A percentile compares a stretch with the other conserved stretches of the same genome.
Evolutionary conservation across 164 flowering plant genomes (phyloP).

Genomic region (Cinnamomum micranthum): DNA sequence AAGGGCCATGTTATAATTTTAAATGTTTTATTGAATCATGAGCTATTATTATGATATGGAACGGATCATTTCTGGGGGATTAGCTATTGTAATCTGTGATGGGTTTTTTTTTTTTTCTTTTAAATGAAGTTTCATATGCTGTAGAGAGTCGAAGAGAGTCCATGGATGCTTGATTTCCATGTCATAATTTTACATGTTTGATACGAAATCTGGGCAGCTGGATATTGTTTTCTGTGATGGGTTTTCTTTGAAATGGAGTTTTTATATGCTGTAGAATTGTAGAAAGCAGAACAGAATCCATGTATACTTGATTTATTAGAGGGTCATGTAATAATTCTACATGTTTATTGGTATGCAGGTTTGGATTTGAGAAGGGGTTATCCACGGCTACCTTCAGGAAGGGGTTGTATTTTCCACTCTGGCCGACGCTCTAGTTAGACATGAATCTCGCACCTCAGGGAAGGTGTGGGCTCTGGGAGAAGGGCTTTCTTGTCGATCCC

Average conservation of each 20-base stretch:
- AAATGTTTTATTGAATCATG: too few relatives aligned
- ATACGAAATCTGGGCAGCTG: not conserved
- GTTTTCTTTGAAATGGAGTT: not conserved
- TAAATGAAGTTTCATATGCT: too few relatives aligned
- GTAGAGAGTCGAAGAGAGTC: too few relatives aligned
- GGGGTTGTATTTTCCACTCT: conserved; percentile 49
- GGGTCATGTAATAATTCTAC: not conserved
- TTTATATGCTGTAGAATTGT: not conserved
- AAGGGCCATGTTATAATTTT: not conserved
- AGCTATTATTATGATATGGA: too few relatives aligned
- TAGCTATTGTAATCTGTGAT: not conserved
- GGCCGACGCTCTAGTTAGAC: conserved; percentile 46
- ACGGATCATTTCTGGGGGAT: not conserved
- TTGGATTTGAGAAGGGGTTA: conserved; percentile 10
- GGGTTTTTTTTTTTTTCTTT: too few relatives aligned
- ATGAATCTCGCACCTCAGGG: conserved; percentile 22
- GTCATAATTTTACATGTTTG: not conserved
- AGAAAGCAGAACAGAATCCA: too few relatives aligned
- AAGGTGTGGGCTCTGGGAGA: conserved; percentile 23
- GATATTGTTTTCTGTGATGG: not conserved
- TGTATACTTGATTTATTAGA: too few relatives aligned
- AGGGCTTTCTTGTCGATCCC: not conserved
- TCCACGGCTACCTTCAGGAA: conserved; percentile 36
- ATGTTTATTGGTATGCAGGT: not conserved
- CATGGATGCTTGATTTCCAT: not conserved